These are phyloP conservation scores for Stephanodiscus minutulus DNA, from an alignment of 108 stramenopile species.

Conservation along the genomic window DNA sequence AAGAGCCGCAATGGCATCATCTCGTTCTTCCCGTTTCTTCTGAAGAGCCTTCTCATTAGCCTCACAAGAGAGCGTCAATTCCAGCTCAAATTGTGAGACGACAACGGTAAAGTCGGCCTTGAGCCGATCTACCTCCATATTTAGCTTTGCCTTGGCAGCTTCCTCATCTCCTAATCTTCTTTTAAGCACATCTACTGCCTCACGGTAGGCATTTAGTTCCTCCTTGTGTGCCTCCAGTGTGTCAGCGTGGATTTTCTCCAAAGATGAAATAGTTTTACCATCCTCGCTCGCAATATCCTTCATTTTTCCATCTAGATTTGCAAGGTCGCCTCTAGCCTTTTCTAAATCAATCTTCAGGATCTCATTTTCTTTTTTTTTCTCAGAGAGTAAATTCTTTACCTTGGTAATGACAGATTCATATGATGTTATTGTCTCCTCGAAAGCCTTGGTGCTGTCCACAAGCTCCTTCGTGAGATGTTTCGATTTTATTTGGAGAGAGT, in stretches of 20 bases:
- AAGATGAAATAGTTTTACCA: background rate
- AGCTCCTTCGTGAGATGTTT: background rate
- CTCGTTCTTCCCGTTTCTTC: constrained; percentile 15
- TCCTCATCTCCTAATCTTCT: background rate
- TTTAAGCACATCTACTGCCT: constrained; percentile 1
- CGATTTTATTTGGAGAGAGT: background rate
- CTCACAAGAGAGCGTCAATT: constrained; percentile 28
- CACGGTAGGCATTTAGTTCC: background rate
- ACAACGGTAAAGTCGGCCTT: constrained; percentile 36
- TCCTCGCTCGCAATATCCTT: background rate
- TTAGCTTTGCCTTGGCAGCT: constrained; percentile 1
- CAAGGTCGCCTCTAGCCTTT: background rate
- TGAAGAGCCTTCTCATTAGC: constrained; percentile 18
- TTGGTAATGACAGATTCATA: background rate
- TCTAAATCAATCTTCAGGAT: background rate
- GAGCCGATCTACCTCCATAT: constrained; percentile 23
- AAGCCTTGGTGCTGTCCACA: constrained; percentile 3
- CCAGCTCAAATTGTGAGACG: constrained; percentile 28
- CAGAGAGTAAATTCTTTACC: background rate
- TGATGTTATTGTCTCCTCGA: background rate
- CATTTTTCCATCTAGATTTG: background rate
- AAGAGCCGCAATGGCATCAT: constrained; percentile 10
- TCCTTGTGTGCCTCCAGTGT: background rate
- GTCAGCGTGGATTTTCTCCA: background rate
- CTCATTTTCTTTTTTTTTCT: constrained; percentile 1